phyloP scores from a whole-genome alignment of 2,329 filamentous ascomycete species.

The Pezizomycotina sp. region DNA sequence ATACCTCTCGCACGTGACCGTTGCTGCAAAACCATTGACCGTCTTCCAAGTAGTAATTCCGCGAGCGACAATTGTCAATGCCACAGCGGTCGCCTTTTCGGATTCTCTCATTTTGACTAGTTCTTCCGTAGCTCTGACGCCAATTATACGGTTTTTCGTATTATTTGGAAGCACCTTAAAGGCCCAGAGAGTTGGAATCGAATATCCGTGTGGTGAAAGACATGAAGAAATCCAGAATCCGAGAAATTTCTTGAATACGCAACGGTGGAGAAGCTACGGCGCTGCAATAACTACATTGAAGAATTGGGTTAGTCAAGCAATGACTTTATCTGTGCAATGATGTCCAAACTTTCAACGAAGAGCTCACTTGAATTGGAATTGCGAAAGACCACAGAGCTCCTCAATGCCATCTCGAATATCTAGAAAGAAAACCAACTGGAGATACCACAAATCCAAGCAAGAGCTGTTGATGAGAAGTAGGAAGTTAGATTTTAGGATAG shows the following conservation, averaged over 20 bases:
- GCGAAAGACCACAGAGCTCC: too few relatives aligned
- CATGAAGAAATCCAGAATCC: not conserved
- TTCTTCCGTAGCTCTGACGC: slow-evolving; percentile 35
- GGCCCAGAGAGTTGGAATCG: slow-evolving; percentile 5
- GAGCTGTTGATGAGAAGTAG: too few relatives aligned
- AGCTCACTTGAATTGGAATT: too few relatives aligned
- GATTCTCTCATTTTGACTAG: slow-evolving; percentile 39
- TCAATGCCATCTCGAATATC: too few relatives aligned
- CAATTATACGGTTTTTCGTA: slow-evolving; percentile 27
- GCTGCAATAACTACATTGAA: too few relatives aligned
- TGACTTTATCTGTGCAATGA: too few relatives aligned
- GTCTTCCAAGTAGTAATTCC: slow-evolving; percentile 55
- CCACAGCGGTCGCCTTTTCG: slow-evolving; percentile 25
- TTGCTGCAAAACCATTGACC: slow-evolving; percentile 64
- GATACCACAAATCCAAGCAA: too few relatives aligned
- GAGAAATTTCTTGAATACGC: not conserved
- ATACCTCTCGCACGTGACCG: slow-evolving; percentile 62
- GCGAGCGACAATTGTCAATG: slow-evolving; percentile 50
- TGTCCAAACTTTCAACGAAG: too few relatives aligned
- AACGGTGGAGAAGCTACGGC: slow-evolving; percentile 1
- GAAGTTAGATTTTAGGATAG: too few relatives aligned
- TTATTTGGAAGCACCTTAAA: slow-evolving; percentile 1
- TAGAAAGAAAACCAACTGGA: too few relatives aligned
- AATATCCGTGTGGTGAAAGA: slow-evolving; percentile 9
- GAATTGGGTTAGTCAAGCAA: too few relatives aligned